phyloP scores from a whole-genome alignment of 129 eudicot species.

The Chrysanthemum lavandulifolium region DNA sequence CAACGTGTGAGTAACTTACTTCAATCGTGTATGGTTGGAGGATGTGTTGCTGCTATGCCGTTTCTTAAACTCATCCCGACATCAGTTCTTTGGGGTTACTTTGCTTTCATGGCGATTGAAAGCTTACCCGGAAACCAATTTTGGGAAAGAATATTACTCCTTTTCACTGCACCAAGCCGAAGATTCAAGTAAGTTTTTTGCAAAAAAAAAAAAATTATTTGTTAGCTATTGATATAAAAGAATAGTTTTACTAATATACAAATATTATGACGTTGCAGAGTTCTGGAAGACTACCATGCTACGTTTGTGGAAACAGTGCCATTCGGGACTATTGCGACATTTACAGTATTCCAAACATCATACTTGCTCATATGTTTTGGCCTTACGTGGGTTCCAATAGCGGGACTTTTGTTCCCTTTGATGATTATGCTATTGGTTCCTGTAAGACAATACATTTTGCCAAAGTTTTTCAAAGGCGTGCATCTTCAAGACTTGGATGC shows the following conservation, averaged over 20 bases:
- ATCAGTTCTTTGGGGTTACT: slow-evolving; percentile 96
- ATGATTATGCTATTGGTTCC: slow-evolving; percentile 97
- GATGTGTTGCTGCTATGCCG: slow-evolving; percentile 99
- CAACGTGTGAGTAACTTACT: slow-evolving; percentile 88
- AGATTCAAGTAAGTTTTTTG: slow-evolving; percentile 65
- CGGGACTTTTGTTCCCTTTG: slow-evolving; percentile 88
- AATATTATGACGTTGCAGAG: slow-evolving; percentile 36
- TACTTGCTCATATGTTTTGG: slow-evolving; percentile 88
- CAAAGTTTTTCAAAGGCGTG: slow-evolving; percentile 90
- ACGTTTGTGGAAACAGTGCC: slow-evolving; percentile 97
- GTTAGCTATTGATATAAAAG: background rate
- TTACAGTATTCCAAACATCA: slow-evolving; percentile 75
- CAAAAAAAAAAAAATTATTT: no score
- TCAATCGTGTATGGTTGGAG: slow-evolving; percentile 86
- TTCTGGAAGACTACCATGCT: slow-evolving; percentile 94
- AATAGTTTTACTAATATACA: background rate
- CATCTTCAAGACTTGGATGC: slow-evolving; percentile 98
- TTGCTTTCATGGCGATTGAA: slow-evolving; percentile 98
- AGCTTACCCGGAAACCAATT: slow-evolving; percentile 97
- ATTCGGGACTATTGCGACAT: slow-evolving; percentile 66
- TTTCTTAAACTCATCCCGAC: slow-evolving; percentile 85
- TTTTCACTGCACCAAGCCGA: slow-evolving; percentile 93
- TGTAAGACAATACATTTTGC: slow-evolving; percentile 80
- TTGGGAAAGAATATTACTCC: slow-evolving; percentile 89
- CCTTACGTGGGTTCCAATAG: slow-evolving; percentile 92